Base-by-base conservation (phyloP, 2,329 filamentous ascomycete species). In the Clarireedia hainanense region DNA sequence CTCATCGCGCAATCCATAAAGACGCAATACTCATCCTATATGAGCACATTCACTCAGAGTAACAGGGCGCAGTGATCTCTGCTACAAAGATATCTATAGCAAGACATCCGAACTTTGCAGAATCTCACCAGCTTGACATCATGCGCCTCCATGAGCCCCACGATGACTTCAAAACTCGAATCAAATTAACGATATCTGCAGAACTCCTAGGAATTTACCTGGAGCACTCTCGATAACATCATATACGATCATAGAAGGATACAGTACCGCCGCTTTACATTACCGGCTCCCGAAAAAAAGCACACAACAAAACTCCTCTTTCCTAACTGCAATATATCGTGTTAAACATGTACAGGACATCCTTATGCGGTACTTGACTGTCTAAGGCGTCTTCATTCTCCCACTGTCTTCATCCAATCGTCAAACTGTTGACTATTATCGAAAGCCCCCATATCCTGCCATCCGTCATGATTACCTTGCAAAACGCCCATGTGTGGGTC, bases 371-470 rank as follows among this genome's bases (percentile, higher is more conserved):
- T 51, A 46, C 39, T 39, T 49, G 39, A 27, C 24, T 17, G 12
- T 42, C 15, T 47, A 42, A 20, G 24, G 23, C n/a, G 12, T 12
- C 12, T 24, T 49, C 37, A 55, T 50, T 43, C 47, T 50, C 52
- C 55, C 15, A 62, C 62, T 12, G 54, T 57, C 24, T 63, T 61
- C 61, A 68, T 64, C 68, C 68, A 69, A 40, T 67, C 68, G 17
- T 69, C 67, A 50, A 69, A 69, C 45, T 69, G 65, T 14, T 58
- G 62, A 26, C 63, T 64, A 17, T 57, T 59, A 50, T 67, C 64
- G 39, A 69, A 56, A 10, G 63, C 58, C 39, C 65, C 66, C 40
- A 67, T 60, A 17, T 34, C 30, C 10, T 69, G 65, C 68, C 68
- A 69, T 36, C 64, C 64, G 9, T 67, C 67, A 52, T 68, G 65